These are phyloP conservation scores for Entophlyctis helioformis DNA, from an alignment of 192 early-diverging fungal species.

Conservation along the genomic window DNA sequence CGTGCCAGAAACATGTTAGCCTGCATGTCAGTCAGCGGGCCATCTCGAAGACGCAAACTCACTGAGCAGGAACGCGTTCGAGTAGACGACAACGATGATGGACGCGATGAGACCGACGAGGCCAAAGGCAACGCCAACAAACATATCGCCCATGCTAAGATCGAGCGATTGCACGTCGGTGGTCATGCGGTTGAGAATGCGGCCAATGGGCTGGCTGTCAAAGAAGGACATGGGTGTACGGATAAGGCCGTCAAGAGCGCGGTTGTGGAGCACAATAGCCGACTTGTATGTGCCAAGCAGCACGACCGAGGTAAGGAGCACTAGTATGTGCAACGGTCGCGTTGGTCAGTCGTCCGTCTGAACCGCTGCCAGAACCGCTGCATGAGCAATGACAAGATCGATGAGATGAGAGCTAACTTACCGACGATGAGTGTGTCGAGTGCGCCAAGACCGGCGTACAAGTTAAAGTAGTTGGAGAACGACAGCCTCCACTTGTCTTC, in stretches of 20 bases:
- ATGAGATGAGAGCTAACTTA: no score
- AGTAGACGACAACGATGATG: neutral
- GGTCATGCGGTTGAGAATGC: no score
- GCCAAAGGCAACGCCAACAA: neutral
- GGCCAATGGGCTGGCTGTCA: no score
- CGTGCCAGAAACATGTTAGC: no score
- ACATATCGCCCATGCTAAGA: neutral
- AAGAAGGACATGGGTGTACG: slow-evolving; percentile 8
- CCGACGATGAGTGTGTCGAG: neutral
- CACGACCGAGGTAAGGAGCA: neutral
- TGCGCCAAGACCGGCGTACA: neutral
- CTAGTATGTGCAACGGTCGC: no score
- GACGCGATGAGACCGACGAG: neutral
- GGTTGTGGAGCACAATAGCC: slow-evolving; percentile 1
- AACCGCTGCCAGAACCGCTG: no score
- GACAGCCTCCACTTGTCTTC: no score
- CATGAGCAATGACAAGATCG: no score
- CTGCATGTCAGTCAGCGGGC: no score
- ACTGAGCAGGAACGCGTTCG: neutral
- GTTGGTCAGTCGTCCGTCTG: no score
- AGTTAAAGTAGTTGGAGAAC: neutral
- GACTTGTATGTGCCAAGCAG: neutral
- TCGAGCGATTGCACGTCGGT: slow-evolving; percentile 4
- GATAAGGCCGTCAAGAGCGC: slow-evolving; percentile 15
- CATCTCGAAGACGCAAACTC: no score